Evolutionary conservation across 345 rosid species (phyloP), one percentile per base, ranked within the genome.

Genomic region (Viola odorata): DNA sequence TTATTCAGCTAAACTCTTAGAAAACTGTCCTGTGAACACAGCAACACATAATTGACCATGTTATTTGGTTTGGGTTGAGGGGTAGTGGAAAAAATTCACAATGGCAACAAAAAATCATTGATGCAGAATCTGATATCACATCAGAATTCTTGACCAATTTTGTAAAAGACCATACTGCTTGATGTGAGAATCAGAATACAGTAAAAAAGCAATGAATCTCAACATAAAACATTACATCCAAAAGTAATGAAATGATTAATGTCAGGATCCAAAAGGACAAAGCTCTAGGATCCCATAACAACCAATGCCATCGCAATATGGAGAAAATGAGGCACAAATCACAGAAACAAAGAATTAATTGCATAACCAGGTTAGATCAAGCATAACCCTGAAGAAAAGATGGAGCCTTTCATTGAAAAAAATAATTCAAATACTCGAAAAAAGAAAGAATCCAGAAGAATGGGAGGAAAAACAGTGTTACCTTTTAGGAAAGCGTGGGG

Each of bases 401-500:
- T n/a, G 15, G 23, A 39, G 37, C 37, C 64, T 60, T 14, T 10
- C 12, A 39, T n/a, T 9, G 10, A 9, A 32, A 39, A 12, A 41
- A 37, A 32, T 37, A 45, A 6, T 37, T 23, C 9, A 14, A 17
- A 2, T 45, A 45, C 13, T 39, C 37, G 32, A 12, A 64, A 17
- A 55, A 13, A 6, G 9, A 4, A 17, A 17, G 4, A 8, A 50
- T 11, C 37, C 11, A 6, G 16, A 45, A 11, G 15, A 6, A 38
- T n/a, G 0, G 16, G 2, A 14, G 23, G n/a, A 12, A 7, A 15
- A 53, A 44, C 17, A 45, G 52, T 37, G 39, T 54, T 44, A 67
- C 81, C 76, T 73, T 70, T 73, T 39, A 73, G 74, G 57, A 54
- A 41, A 60, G 23, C 48, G 38, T 40, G 56, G 45, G 58, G 57